phyloP scores from a whole-genome alignment of 768 basidiomycete genomes.

The Pleurotus giganteus region DNA sequence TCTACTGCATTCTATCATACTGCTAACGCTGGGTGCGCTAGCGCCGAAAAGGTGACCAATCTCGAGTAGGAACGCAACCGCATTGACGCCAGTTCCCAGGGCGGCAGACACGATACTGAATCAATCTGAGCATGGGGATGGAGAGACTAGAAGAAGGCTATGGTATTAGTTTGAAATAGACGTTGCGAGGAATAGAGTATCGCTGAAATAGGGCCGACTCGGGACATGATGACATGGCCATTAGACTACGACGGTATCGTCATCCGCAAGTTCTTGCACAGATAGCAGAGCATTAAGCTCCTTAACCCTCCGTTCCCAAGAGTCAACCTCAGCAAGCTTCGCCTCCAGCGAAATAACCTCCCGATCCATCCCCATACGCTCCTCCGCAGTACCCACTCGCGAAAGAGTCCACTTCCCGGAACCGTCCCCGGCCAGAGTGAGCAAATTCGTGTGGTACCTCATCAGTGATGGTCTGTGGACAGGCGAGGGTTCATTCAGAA shows the following conservation, averaged over 20 bases:
- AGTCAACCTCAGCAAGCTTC: slow-evolving; percentile 66
- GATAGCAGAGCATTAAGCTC: slow-evolving; percentile 61
- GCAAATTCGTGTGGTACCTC: slow-evolving; percentile 86
- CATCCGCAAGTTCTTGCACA: slow-evolving; percentile 32
- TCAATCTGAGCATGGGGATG: too few relatives aligned
- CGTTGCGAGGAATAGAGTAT: too few relatives aligned
- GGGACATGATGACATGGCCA: too few relatives aligned
- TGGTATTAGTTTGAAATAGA: too few relatives aligned
- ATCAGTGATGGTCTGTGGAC: slow-evolving; percentile 68
- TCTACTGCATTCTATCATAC: too few relatives aligned
- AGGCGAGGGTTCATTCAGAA: slow-evolving; percentile 3
- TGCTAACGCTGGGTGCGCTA: slow-evolving; percentile 16
- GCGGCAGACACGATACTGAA: slow-evolving; percentile 1
- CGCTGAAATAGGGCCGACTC: too few relatives aligned
- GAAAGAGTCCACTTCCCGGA: slow-evolving; percentile 70
- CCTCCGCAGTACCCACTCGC: slow-evolving; percentile 70
- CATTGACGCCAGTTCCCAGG: background rate
- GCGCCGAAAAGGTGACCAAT: slow-evolving; percentile 20
- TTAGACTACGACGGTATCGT: background rate
- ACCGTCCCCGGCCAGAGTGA: slow-evolving; percentile 74
- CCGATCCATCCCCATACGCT: slow-evolving; percentile 69
- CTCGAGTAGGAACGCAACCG: too few relatives aligned
- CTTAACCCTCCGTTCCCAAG: slow-evolving; percentile 68
- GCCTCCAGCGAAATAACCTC: slow-evolving; percentile 70
- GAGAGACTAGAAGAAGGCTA: too few relatives aligned